Conservation (phyloP, 2,329 filamentous ascomycete species). For the Clonostachys chloroleuca region DNA sequence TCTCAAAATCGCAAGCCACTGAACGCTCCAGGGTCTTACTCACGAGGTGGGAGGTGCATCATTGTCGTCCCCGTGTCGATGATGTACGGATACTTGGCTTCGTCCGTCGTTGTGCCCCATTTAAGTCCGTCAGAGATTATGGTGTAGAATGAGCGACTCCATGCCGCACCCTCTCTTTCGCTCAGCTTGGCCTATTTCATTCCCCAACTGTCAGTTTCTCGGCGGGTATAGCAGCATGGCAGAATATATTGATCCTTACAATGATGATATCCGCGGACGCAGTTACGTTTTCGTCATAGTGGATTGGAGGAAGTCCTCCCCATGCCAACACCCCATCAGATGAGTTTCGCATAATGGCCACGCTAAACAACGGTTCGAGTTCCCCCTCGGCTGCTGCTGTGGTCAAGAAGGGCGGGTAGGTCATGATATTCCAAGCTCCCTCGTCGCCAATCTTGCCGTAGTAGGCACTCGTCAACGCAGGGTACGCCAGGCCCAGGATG, state of each 20-base stretch:
- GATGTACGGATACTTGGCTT: slow-evolving; percentile 40
- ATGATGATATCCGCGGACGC: slow-evolving; percentile 35
- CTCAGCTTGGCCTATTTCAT: slow-evolving; percentile 35
- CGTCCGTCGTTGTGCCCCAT: slow-evolving; percentile 34
- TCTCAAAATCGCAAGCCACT: not conserved
- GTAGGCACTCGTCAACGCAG: slow-evolving; percentile 43
- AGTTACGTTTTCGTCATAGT: not conserved
- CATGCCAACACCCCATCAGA: slow-evolving; percentile 39
- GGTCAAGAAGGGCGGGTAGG: slow-evolving; percentile 45
- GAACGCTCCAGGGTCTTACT: slow-evolving; percentile 10
- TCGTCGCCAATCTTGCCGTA: slow-evolving; percentile 31
- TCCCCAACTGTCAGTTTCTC: not conserved
- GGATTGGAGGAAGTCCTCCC: slow-evolving; percentile 37
- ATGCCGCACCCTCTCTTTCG: slow-evolving; percentile 27
- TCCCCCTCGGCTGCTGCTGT: slow-evolving; percentile 39
- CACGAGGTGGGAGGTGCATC: slow-evolving; percentile 43
- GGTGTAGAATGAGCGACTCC: slow-evolving; percentile 47
- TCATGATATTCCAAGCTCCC: slow-evolving; percentile 25
- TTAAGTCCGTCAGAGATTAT: slow-evolving; percentile 43
- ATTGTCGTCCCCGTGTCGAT: slow-evolving; percentile 48
- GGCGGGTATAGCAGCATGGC: no score
- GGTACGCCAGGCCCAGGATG: slow-evolving; percentile 45
- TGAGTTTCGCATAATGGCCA: slow-evolving; percentile 41
- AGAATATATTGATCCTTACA: slow-evolving; percentile 19
- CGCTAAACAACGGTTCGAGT: slow-evolving; percentile 39